A percentile compares a stretch with the other conserved stretches of the same genome.
phyloP scores from a whole-genome alignment of 192 early-diverging fungal genomes.

The Linnemannia exigua region DNA sequence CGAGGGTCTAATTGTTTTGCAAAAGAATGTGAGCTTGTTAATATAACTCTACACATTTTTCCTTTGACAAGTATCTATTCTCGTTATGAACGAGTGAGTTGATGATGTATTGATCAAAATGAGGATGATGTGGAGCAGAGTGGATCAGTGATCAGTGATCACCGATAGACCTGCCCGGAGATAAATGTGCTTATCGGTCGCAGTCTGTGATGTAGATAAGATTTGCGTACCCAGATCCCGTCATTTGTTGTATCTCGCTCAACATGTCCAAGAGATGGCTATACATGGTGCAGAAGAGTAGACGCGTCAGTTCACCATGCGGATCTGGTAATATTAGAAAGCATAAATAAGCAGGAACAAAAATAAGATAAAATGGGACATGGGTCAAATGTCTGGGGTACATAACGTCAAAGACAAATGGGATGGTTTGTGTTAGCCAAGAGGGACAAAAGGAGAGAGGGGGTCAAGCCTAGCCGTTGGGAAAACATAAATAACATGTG shows the following conservation, averaged over 20 bases:
- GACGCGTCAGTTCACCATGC: not conserved
- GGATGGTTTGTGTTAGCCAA: not conserved
- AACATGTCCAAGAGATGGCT: slow-evolving; percentile 51
- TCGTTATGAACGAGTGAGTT: too few species aligned
- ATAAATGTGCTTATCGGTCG: not conserved
- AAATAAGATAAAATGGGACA: not conserved
- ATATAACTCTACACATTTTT: not conserved
- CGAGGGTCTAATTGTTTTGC: slow-evolving; percentile 30
- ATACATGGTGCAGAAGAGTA: not conserved
- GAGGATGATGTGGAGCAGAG: too few species aligned
- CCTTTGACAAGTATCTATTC: not conserved
- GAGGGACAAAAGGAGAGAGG: not conserved
- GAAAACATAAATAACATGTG: not conserved
- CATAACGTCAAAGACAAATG: not conserved
- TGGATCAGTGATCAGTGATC: not conserved
- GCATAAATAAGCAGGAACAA: not conserved
- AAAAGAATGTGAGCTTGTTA: not conserved
- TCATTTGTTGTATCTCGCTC: slow-evolving; percentile 50
- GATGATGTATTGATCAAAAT: not conserved
- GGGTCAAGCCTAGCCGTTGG: not conserved
- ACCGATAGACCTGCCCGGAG: not conserved
- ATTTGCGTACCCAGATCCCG: slow-evolving; percentile 41
- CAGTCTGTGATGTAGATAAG: not conserved
- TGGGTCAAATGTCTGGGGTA: not conserved
- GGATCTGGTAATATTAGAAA: not conserved